Base-by-base conservation (phyloP, 2,329 filamentous ascomycete genomes). In the Alternaria arborescens region DNA sequence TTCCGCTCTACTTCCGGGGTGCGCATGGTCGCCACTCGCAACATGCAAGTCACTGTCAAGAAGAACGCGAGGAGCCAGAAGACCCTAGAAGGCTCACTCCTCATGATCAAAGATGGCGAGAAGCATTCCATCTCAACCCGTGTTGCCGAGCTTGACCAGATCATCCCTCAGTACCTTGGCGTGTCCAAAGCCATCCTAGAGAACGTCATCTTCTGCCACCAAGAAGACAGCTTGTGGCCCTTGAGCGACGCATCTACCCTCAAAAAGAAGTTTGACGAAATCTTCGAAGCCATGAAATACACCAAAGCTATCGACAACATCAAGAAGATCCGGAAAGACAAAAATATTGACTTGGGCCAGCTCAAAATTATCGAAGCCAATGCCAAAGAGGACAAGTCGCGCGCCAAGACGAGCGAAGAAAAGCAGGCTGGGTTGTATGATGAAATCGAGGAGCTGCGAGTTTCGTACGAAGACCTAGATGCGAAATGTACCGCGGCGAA, bases 271-370 rank as follows among this genome's bases (percentile, higher is more conserved):
- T 99, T 99, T 62, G 95, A 99, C 74, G 93, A 97, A 76, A 99
- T 99, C 11, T 99, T 99, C 69, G 95, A 98, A 79, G 95, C 95
- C 1, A 84, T 92, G 80, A 97, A 97, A 77, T 99, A 98, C 79
- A 97, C 94, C 34, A 97, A 97, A 74, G 95, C 94, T 18, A 97
- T 99, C 61, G 94, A 97, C 46, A 97, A 97, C 77, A 91, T 99
- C 76, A 97, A 97, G 75, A 78, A 89, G 10, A 84, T 98, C 51
- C 86, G 90, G 40, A 99, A 98, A 80, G 90, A 89, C 66, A 90
- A 97, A 67, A 90, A 89, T 36, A 88, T 91, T 65, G 86, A 94
- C 62, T 84, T 98, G 10, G 86, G 83, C 16, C 87, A 89, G 62
- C 85, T 91, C 58, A 92, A 92, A 71, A 87, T 90, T 43, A 86